Conservation (phyloP, 2,329 filamentous ascomycete species). For the Microdochium paspali region DNA sequence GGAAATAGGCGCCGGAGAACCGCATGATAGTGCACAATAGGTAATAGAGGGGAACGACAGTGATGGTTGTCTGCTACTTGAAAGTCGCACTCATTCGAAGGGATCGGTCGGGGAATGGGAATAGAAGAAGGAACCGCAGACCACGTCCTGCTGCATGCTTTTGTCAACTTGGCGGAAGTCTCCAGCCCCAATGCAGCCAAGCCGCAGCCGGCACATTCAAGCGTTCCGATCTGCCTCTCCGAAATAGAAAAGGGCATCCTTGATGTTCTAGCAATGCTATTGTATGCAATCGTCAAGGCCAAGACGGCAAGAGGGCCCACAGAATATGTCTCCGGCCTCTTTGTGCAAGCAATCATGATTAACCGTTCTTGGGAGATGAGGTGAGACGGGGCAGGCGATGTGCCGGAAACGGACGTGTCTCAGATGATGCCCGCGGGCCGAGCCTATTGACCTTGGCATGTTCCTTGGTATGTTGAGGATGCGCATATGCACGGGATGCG, state of each 20-base stretch:
- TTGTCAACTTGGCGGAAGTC: too few relatives aligned
- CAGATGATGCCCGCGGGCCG: not conserved
- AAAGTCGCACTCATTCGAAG: too few relatives aligned
- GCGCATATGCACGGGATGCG: conserved; percentile 6
- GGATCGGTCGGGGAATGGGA: too few relatives aligned
- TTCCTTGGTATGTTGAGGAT: not conserved
- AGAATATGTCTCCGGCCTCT: not conserved
- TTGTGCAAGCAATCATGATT: not conserved
- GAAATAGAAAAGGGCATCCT: not conserved
- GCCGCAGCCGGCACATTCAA: too few relatives aligned
- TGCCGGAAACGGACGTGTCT: not conserved
- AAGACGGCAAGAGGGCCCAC: not conserved
- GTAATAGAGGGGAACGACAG: too few relatives aligned
- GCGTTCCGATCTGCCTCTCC: not conserved
- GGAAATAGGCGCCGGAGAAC: too few relatives aligned
- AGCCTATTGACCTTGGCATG: not conserved
- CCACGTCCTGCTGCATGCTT: too few relatives aligned
- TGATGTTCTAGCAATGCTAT: not conserved
- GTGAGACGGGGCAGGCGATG: not conserved
- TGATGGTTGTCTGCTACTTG: too few relatives aligned
- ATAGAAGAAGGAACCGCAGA: too few relatives aligned
- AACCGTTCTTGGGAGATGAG: not conserved
- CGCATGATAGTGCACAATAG: too few relatives aligned
- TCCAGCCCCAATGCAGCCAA: too few relatives aligned
- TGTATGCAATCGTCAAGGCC: not conserved